Conservation (phyloP, 768 basidiomycete genomes). For the Punctularia strigosozonata region DNA sequence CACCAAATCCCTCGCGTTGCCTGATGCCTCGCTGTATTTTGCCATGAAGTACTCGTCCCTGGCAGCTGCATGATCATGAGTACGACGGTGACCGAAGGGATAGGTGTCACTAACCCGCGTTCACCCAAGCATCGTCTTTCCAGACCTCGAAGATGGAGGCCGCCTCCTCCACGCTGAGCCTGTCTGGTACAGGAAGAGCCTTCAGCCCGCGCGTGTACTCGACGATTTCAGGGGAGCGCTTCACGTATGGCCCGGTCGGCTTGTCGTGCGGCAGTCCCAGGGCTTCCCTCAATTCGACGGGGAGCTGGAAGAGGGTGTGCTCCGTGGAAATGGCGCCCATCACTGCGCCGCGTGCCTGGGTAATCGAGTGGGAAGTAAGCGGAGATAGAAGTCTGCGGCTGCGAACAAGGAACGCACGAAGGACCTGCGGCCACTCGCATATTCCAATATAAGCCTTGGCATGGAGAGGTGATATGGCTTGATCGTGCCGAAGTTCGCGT, state of each 20-base stretch:
- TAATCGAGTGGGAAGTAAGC: constrained; percentile 1
- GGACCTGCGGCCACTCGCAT: constrained; percentile 50
- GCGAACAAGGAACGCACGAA: constrained; percentile 49
- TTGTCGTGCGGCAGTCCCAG: constrained; percentile 34
- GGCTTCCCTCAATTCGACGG: constrained; percentile 54
- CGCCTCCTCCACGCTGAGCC: constrained; percentile 57
- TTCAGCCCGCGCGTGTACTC: constrained; percentile 45
- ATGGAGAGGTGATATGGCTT: constrained; percentile 70
- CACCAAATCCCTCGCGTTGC: constrained; percentile 74
- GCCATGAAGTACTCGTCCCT: constrained; percentile 68
- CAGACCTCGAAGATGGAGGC: constrained; percentile 67
- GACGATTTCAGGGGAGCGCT: constrained; percentile 34
- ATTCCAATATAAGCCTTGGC: constrained; percentile 70
- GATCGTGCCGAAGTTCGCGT: constrained; percentile 58
- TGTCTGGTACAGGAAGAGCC: constrained; percentile 39
- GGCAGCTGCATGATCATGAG: constrained; percentile 15
- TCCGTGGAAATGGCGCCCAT: constrained; percentile 58
- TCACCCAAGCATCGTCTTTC: constrained; percentile 49
- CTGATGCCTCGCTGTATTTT: constrained; percentile 67
- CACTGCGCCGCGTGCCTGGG: constrained; percentile 57
- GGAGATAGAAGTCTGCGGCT: neutral
- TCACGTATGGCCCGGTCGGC: constrained; percentile 41
- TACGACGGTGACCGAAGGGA: neutral
- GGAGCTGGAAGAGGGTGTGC: constrained; percentile 43
- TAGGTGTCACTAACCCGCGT: constrained; percentile 14